These are phyloP conservation scores for Aquilaria yunnanensis DNA, from an alignment of 345 rosid species.

Conservation along the genomic window DNA sequence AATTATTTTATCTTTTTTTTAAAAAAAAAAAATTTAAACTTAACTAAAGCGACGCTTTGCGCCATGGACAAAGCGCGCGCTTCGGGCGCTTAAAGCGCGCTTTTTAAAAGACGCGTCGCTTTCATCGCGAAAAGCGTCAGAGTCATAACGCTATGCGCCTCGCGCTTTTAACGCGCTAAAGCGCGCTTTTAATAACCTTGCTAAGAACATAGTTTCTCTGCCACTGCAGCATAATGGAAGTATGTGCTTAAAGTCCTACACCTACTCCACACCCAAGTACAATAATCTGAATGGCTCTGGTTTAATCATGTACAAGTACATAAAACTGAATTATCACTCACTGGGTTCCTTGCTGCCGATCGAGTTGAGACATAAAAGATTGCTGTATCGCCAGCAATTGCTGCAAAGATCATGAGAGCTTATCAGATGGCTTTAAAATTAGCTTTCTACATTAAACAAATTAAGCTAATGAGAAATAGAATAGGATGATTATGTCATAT, in stretches of 20 bases:
- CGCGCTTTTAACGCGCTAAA: no score
- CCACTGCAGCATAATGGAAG: not conserved
- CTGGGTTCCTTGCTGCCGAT: slow-evolving; percentile 52
- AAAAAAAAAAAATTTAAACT: no score
- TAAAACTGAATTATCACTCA: slow-evolving; percentile 26
- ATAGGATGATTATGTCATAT: not conserved
- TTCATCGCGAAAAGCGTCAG: no score
- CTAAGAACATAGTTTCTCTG: not conserved
- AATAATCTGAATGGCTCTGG: not conserved
- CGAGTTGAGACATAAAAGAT: slow-evolving; percentile 58
- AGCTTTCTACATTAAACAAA: not conserved
- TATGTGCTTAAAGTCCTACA: not conserved
- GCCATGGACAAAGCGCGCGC: no score
- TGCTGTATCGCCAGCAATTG: slow-evolving; percentile 62
- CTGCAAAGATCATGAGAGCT: slow-evolving; percentile 22
- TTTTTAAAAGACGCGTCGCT: no score
- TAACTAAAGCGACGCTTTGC: no score
- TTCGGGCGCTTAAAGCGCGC: no score
- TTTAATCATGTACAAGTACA: not conserved
- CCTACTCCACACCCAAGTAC: not conserved
- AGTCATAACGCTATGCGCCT: no score
- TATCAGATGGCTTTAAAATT: slow-evolving; percentile 15
- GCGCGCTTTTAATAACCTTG: no score
- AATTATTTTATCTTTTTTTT: no score
- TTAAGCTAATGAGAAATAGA: not conserved